Percentiles rank a stretch among this genome's conserved stretches.
These are phyloP conservation scores for Hypholoma fasciculare DNA, from an alignment of 768 basidiomycete species.

Conservation along the genomic window DNA sequence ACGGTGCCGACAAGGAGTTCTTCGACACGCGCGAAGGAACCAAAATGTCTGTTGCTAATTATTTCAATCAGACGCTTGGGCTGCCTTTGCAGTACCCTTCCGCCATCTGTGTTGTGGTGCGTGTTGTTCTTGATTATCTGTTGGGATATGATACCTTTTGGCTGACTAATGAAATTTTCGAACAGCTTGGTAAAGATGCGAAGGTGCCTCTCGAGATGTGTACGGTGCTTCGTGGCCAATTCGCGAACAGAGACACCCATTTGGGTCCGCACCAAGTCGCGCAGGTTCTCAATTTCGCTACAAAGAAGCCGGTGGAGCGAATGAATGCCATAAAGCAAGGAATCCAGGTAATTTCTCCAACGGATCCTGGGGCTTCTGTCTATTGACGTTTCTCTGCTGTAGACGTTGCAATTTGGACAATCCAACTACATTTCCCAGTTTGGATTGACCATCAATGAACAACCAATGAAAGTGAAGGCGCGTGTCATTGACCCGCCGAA, in stretches of 20 bases:
- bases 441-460: slow-evolving; percentile 55
- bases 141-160: too few relatives aligned
- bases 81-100: slow-evolving; percentile 43
- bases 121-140: neutral
- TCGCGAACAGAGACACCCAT: neutral
- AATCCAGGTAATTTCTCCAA: neutral
- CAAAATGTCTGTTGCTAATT: slow-evolving; percentile 43
- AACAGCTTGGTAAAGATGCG: slow-evolving; percentile 60
- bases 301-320: slow-evolving; percentile 54
- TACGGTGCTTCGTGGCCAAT: neutral
- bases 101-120: slow-evolving; percentile 58
- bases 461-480: slow-evolving; percentile 53
- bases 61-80: slow-evolving; percentile 21
- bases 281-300: slow-evolving; percentile 65
- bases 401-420: slow-evolving; percentile 66
- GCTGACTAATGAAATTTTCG: neutral
- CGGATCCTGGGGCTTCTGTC: neutral
- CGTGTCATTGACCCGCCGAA: slow-evolving; percentile 62
- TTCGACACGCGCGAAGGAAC: slow-evolving; percentile 53
- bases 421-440: slow-evolving; percentile 74
- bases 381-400: neutral
- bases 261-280: slow-evolving; percentile 36
- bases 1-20: slow-evolving; percentile 45
- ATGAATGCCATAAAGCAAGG: neutral
- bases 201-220: slow-evolving; percentile 71